Evolutionary conservation across 2,329 filamentous ascomycete species (phyloP).

Genomic region (Diaporthe vaccinii): DNA sequence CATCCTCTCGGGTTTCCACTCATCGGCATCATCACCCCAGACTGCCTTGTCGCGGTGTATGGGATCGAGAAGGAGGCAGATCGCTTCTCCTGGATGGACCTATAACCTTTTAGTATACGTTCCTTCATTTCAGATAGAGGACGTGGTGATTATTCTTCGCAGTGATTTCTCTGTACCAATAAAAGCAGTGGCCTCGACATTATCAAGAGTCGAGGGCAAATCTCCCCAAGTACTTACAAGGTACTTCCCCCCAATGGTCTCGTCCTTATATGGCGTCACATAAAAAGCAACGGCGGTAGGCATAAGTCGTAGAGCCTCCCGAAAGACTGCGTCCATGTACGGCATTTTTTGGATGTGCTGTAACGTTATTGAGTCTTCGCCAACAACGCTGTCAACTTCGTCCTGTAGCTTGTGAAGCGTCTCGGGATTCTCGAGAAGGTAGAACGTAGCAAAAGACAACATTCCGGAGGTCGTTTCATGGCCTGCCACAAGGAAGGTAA

Average conservation of each 20-base stretch:
- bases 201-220: not conserved
- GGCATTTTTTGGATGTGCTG: slow-evolving; percentile 41
- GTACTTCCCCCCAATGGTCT: slow-evolving; percentile 68
- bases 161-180: not conserved
- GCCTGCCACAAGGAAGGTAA: slow-evolving; percentile 42
- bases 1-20: slow-evolving; percentile 42
- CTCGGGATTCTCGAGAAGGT: slow-evolving; percentile 42
- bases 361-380: slow-evolving; percentile 37
- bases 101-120: not conserved
- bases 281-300: slow-evolving; percentile 65
- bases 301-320: slow-evolving; percentile 66
- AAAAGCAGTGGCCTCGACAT: not conserved
- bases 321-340: slow-evolving; percentile 44
- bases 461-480: slow-evolving; percentile 42
- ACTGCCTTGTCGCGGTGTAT: slow-evolving; percentile 39
- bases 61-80: slow-evolving; percentile 36
- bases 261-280: slow-evolving; percentile 47
- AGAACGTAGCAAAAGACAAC: slow-evolving; percentile 40
- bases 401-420: slow-evolving; percentile 40
- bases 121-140: not conserved
- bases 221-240: slow-evolving; percentile 48
- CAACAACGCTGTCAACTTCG: slow-evolving; percentile 42
- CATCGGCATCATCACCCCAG: slow-evolving; percentile 41
- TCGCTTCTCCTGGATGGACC: not conserved
- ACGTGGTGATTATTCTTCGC: not conserved